Percentiles rank a stretch among this genome's conserved stretches.
phyloP scores from a whole-genome alignment of 1,284 basidiomycete species.

The Vanrija sp. region DNA sequence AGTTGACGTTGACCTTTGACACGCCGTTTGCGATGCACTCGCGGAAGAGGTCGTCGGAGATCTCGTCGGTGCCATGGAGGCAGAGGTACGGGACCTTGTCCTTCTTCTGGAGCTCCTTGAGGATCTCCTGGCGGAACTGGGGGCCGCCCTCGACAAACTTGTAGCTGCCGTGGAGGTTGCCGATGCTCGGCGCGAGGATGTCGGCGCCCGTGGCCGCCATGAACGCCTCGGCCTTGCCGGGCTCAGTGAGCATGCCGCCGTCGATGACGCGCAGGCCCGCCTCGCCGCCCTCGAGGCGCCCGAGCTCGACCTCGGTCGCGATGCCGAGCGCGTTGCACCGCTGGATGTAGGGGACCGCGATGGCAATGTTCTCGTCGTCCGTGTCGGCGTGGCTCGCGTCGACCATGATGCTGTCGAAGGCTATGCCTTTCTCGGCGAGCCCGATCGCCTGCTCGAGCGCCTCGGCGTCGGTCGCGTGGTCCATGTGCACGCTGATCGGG shows the following conservation, averaged over 20 bases:
- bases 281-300: conserved; percentile 51
- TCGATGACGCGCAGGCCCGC: conserved; percentile 51
- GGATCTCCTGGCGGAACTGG: conserved; percentile 38
- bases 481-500: conserved; percentile 49
- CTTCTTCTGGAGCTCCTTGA: conserved; percentile 30
- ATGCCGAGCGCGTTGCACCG: conserved; percentile 45
- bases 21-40: conserved; percentile 45
- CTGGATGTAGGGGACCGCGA: conserved; percentile 44
- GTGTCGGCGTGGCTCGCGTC: conserved; percentile 48
- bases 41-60: conserved; percentile 43
- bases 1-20: conserved; percentile 50
- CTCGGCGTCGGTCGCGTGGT: conserved; percentile 51
- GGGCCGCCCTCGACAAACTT: conserved; percentile 40
- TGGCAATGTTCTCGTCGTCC: conserved; percentile 49
- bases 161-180: conserved; percentile 51
- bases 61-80: conserved; percentile 48
- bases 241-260: conserved; percentile 50
- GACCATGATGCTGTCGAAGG: conserved; percentile 50
- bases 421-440: conserved; percentile 46
- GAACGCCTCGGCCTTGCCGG: conserved; percentile 47
- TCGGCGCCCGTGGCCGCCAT: conserved; percentile 48
- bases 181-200: conserved; percentile 51
- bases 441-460: conserved; percentile 49
- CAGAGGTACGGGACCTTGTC: conserved; percentile 30
- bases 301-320: conserved; percentile 52